A percentile compares a stretch with the other conserved stretches of the same genome.
Evolutionary conservation across 768 basidiomycete genomes (phyloP).

Genomic region (Lactifluus echinatus): DNA sequence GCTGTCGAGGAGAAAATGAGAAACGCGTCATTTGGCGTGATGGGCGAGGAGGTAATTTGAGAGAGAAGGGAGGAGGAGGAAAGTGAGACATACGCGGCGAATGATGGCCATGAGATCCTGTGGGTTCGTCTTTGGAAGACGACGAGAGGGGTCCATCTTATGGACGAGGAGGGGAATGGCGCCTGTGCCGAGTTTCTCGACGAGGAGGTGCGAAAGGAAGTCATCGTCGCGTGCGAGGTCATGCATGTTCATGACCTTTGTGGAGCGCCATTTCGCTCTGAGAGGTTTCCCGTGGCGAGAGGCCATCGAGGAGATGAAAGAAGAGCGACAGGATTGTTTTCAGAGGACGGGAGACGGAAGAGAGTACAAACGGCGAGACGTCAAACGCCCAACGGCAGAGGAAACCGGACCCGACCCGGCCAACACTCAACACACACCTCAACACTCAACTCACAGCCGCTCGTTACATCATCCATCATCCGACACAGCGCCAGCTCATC

Average conservation of each 20-base stretch:
- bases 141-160: conserved; percentile 77
- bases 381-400: too few relatives aligned
- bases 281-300: not conserved
- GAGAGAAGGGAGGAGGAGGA: conserved; percentile 11
- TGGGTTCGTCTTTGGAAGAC: conserved; percentile 67
- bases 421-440: too few relatives aligned
- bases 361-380: too few relatives aligned
- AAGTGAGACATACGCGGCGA: conserved; percentile 53
- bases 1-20: conserved; percentile 32
- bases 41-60: conserved; percentile 10
- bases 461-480: too few relatives aligned
- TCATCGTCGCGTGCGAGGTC: conserved; percentile 89
- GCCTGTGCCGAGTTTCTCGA: conserved; percentile 82
- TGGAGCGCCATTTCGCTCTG: conserved; percentile 52
- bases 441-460: too few relatives aligned
- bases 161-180: conserved; percentile 75
- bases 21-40: conserved; percentile 20
- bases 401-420: too few relatives aligned
- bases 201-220: conserved; percentile 81
- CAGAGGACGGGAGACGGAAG: conserved; percentile 4
- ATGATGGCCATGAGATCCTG: conserved; percentile 62
- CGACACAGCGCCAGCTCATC: too few relatives aligned
- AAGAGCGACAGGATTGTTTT: not conserved
- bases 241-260: conserved; percentile 85
- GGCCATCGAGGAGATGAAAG: conserved; percentile 7